phyloP scores from a whole-genome alignment of 768 basidiomycete genomes.

The Rossbeevera mucosa region DNA sequence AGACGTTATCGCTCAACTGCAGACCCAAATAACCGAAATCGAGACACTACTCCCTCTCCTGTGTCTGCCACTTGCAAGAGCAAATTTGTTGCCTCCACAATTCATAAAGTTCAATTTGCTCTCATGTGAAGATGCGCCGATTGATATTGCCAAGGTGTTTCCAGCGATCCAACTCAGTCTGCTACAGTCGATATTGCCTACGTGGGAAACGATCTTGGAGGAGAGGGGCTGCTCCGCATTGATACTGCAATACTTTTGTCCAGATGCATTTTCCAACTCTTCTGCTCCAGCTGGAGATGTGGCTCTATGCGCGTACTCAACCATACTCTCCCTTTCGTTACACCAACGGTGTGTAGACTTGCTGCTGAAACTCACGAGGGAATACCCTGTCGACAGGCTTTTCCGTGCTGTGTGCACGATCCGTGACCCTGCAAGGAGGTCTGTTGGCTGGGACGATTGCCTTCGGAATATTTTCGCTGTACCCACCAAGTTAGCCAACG shows the following conservation, averaged over 20 bases:
- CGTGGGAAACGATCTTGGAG: constrained; percentile 58
- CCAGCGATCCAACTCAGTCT: constrained; percentile 62
- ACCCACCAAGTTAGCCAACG: constrained; percentile 79
- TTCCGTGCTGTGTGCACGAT: constrained; percentile 46
- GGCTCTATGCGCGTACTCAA: constrained; percentile 59
- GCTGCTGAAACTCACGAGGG: constrained; percentile 48
- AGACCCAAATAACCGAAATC: constrained; percentile 45
- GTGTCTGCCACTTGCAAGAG: constrained; percentile 50
- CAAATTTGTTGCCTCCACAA: constrained; percentile 57
- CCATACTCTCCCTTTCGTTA: constrained; percentile 50
- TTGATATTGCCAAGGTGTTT: constrained; percentile 32
- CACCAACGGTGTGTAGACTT: constrained; percentile 47
- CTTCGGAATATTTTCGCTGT: constrained; percentile 60
- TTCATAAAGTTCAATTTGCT: constrained; percentile 43
- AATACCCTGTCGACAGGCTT: constrained; percentile 69
- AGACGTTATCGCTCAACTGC: constrained; percentile 42
- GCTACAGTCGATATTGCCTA: constrained; percentile 59
- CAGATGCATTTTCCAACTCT: constrained; percentile 53
- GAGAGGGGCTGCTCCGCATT: constrained; percentile 44
- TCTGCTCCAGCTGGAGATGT: constrained; percentile 47
- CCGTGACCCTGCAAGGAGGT: constrained; percentile 22
- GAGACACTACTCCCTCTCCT: constrained; percentile 53
- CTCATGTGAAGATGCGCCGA: constrained; percentile 21
- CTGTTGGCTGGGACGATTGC: constrained; percentile 69
- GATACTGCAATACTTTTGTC: constrained; percentile 70